A percentile compares a stretch with the other conserved stretches of the same genome.
These are phyloP conservation scores for Auricularia heimuer DNA, from an alignment of 768 basidiomycete species.

Conservation along the genomic window DNA sequence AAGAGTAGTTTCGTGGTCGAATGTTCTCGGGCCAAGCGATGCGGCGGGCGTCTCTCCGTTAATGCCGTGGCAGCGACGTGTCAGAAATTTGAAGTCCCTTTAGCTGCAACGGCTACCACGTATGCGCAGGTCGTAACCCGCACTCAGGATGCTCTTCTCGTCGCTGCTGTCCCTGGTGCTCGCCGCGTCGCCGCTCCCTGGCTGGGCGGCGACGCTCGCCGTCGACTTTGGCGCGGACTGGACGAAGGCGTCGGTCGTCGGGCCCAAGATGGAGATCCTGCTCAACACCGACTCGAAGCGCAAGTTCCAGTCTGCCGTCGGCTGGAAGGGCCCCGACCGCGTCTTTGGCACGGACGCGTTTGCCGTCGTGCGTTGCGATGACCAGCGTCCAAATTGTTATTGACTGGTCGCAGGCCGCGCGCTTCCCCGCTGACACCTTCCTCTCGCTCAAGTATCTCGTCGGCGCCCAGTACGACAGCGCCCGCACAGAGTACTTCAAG, in stretches of 20 bases:
- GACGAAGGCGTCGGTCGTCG: constrained; percentile 94
- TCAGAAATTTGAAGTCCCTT: no score
- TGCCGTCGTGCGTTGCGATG: constrained; percentile 55
- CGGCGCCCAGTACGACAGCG: constrained; percentile 55
- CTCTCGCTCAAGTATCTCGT: constrained; percentile 77
- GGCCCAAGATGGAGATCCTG: constrained; percentile 87
- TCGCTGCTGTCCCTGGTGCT: background rate
- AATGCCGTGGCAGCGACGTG: no score
- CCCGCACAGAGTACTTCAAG: constrained; percentile 47
- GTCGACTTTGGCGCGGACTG: constrained; percentile 98
- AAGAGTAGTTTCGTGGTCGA: no score
- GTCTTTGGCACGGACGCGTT: constrained; percentile 85
- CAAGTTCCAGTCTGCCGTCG: constrained; percentile 84
- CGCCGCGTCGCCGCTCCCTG: constrained; percentile 16
- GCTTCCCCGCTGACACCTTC: constrained; percentile 85
- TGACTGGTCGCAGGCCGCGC: constrained; percentile 55
- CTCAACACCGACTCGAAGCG: constrained; percentile 96
- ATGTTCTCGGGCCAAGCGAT: no score
- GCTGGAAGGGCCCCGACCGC: constrained; percentile 74
- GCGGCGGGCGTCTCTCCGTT: no score
- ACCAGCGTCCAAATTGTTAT: background rate
- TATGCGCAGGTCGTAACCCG: background rate
- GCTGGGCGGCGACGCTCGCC: constrained; percentile 74
- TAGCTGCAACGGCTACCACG: background rate
- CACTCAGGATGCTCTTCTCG: background rate